phyloP scores from a whole-genome alignment of 1,284 basidiomycete genomes.

The Cryptococcus amylolentus region DNA sequence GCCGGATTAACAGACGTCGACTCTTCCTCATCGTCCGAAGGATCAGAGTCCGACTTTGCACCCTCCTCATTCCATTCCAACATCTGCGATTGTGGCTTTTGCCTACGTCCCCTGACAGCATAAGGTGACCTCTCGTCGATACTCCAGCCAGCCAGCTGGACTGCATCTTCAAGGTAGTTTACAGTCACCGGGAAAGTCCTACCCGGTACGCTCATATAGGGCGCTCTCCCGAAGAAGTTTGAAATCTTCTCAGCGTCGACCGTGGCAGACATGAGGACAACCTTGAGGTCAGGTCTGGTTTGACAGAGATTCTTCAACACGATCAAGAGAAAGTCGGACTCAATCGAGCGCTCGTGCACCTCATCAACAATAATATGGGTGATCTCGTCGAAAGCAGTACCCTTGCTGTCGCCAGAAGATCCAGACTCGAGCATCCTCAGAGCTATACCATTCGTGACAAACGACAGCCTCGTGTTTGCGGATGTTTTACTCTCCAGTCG shows the following conservation, averaged over 20 bases:
- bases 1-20: slow-evolving; percentile 28
- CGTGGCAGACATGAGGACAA: slow-evolving; percentile 97
- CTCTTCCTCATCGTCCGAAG: slow-evolving; percentile 56
- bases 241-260: slow-evolving; percentile 93
- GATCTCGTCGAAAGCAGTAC: slow-evolving; percentile 85
- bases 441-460: slow-evolving; percentile 93
- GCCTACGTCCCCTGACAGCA: slow-evolving; percentile 62
- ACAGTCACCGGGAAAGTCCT: slow-evolving; percentile 95
- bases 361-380: slow-evolving; percentile 55
- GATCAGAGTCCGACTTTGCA: slow-evolving; percentile 61
- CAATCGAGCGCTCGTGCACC: slow-evolving; percentile 90
- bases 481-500: slow-evolving; percentile 86
- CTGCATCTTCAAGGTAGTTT: slow-evolving; percentile 85
- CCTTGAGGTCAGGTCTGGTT: slow-evolving; percentile 77
- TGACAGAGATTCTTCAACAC: slow-evolving; percentile 85
- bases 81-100: slow-evolving; percentile 43
- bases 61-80: slow-evolving; percentile 72
- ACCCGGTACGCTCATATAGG: slow-evolving; percentile 83
- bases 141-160: slow-evolving; percentile 81
- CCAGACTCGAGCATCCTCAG: slow-evolving; percentile 84
- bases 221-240: slow-evolving; percentile 87
- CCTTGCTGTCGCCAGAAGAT: slow-evolving; percentile 60
- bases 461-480: slow-evolving; percentile 73
- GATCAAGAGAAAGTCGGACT: slow-evolving; percentile 95
- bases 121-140: slow-evolving; percentile 82